phyloP scores from a whole-genome alignment of 2,329 filamentous ascomycete genomes.

The Penicillium sp. region DNA sequence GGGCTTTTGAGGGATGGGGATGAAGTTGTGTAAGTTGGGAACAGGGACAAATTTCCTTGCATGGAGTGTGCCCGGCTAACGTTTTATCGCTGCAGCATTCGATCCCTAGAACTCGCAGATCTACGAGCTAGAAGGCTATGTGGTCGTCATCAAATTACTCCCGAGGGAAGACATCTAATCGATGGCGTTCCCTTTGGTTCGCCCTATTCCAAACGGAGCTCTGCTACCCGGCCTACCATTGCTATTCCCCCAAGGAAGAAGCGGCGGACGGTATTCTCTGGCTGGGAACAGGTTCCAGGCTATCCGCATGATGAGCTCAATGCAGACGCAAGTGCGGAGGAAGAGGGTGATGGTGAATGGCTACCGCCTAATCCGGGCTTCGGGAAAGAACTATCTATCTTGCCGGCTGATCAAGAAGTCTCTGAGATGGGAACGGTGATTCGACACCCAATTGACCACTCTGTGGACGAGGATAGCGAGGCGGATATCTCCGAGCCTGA shows the following conservation, averaged over 20 bases:
- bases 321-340: slow-evolving; percentile 16
- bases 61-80: slow-evolving; percentile 6
- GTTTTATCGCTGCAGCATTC: slow-evolving; percentile 64
- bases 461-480: slow-evolving; percentile 37
- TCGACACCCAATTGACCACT: slow-evolving; percentile 33
- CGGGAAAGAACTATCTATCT: slow-evolving; percentile 32
- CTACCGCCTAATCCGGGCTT: slow-evolving; percentile 29
- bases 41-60: not conserved
- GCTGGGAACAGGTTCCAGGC: slow-evolving; percentile 29
- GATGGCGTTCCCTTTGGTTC: slow-evolving; percentile 86
- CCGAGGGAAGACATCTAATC: slow-evolving; percentile 77
- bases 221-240: slow-evolving; percentile 67
- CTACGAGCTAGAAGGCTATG: slow-evolving; percentile 71
- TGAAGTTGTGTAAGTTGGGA: slow-evolving; percentile 76
- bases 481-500: slow-evolving; percentile 35
- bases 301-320: slow-evolving; percentile 9
- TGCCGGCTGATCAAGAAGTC: slow-evolving; percentile 30
- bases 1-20: slow-evolving; percentile 80
- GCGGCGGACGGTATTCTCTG: slow-evolving; percentile 49
- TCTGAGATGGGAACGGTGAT: slow-evolving; percentile 43
- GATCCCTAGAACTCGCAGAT: slow-evolving; percentile 76
- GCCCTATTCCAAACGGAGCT: slow-evolving; percentile 63
- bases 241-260: slow-evolving; percentile 75
- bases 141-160: slow-evolving; percentile 79
- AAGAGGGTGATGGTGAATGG: slow-evolving; percentile 39